Evolutionary conservation across 2,329 filamentous ascomycete species (phyloP), one percentile per base, ranked within the genome.

Genomic region (Phoma herbarum): DNA sequence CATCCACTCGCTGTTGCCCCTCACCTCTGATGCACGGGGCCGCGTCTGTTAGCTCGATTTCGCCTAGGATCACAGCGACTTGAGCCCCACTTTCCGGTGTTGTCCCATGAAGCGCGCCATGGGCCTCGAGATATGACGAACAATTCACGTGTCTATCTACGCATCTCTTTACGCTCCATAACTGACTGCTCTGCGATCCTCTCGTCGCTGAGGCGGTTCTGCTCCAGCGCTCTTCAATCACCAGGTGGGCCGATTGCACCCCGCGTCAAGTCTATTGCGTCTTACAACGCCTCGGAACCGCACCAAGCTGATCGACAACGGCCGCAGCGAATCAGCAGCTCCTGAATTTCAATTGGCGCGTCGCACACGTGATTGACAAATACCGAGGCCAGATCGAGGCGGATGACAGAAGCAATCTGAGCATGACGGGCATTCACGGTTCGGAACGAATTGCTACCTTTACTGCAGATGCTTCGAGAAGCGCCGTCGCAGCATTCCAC

Each of bases 1-100:
- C 62, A 62, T 42, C 64, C 49, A 65, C 63, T 65, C 52, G 60
- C 61, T 62, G 56, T 63, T 65, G 67, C 67, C 67, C 65, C 67
- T 69, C 66, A 60, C 61, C 41, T 54, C 45, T 46, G 43, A 52
- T 63, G 60, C 63, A 57, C 51, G 51, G 66, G 60, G 60, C 65
- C 67, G 65, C 66, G 52, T 66, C 46, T 47, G 51, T 64, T 68
- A 63, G 65, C 68, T 69, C 50, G 22, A 64, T 65, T 52, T 44
- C 14, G 57, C 52, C 52, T 60, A 60, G 52, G 45, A 43, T 54
- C 45, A 45, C 50, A 51, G 45, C 50, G 10, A 39, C 45, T 8
- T 35, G 56, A 23, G 56, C 56, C 56, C 56, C 56, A 54, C 56
- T 46, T 35, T 35, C 45, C 39, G 37, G 43, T 33, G 23, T 46